A percentile compares a stretch with the other conserved stretches of the same genome.
Evolutionary conservation across 768 basidiomycete species (phyloP).

Genomic region (Mycena sanguinolenta): DNA sequence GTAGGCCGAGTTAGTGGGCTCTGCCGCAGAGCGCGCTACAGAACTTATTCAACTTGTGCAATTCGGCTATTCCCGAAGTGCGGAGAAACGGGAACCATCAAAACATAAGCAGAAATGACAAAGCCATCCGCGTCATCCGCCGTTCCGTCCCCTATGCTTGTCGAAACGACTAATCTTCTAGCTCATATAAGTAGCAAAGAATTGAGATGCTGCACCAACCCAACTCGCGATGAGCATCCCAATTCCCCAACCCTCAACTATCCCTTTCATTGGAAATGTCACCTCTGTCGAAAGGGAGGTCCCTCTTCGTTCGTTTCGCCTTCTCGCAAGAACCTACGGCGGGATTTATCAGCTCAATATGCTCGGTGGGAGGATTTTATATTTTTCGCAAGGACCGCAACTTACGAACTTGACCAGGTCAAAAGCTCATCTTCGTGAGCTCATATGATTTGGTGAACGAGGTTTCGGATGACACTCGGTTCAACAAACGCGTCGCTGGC

Average conservation of each 20-base stretch:
- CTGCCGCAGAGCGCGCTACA: too few relatives aligned
- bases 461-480: slow-evolving; percentile 56
- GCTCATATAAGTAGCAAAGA: too few relatives aligned
- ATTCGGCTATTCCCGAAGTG: too few relatives aligned
- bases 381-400: background rate
- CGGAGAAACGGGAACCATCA: too few relatives aligned
- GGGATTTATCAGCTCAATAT: slow-evolving; percentile 56
- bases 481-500: slow-evolving; percentile 53
- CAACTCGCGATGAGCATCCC: slow-evolving; percentile 53
- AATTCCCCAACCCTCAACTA: slow-evolving; percentile 57
- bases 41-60: too few relatives aligned
- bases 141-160: too few relatives aligned
- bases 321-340: slow-evolving; percentile 54
- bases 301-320: slow-evolving; percentile 50
- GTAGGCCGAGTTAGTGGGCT: too few relatives aligned
- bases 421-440: slow-evolving; percentile 45
- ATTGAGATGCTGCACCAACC: background rate
- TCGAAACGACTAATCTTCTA: too few relatives aligned
- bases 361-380: background rate
- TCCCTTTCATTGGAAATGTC: slow-evolving; percentile 59
- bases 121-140: too few relatives aligned
- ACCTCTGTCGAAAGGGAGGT: slow-evolving; percentile 51
- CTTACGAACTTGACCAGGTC: slow-evolving; percentile 33
- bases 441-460: slow-evolving; percentile 55
- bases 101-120: too few relatives aligned